Conservation (phyloP, 495 filamentous ascomycete genomes). For the Aspergillus ellipticus region DNA sequence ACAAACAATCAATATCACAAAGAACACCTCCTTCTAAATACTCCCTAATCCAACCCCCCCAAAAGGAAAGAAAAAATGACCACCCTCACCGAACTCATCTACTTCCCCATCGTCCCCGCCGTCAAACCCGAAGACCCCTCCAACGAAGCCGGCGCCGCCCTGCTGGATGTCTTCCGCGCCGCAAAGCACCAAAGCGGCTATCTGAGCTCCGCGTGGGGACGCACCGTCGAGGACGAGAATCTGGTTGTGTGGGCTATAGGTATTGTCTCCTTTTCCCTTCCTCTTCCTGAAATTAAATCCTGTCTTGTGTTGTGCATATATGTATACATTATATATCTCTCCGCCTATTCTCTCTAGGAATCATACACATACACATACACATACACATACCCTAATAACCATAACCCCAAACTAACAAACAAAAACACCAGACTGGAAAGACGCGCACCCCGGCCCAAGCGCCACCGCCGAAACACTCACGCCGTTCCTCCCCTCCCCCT, state of each 20-base stretch:
- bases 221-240: slow-evolving; percentile 34
- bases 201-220: slow-evolving; percentile 38
- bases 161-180: slow-evolving; percentile 26
- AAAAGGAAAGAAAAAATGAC: not conserved
- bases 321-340: too few species aligned
- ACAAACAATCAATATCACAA: not conserved
- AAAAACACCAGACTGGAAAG: slow-evolving; percentile 36
- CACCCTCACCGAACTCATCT: slow-evolving; percentile 37
- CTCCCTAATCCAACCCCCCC: too few species aligned
- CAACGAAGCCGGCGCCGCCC: slow-evolving; percentile 29
- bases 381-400: not conserved
- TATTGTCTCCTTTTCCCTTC: slow-evolving; percentile 9
- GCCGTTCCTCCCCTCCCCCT: slow-evolving; percentile 13
- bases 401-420: not conserved
- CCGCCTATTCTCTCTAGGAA: too few species aligned
- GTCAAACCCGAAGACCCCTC: slow-evolving; percentile 40
- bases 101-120: slow-evolving; percentile 34
- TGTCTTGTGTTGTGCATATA: not conserved
- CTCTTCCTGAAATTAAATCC: too few species aligned
- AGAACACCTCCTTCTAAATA: too few species aligned
- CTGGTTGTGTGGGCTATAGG: slow-evolving; percentile 39
- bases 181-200: slow-evolving; percentile 36
- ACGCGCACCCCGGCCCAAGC: slow-evolving; percentile 27
- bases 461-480: slow-evolving; percentile 7
- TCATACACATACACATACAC: not conserved